These are phyloP conservation scores for Halenospora varia DNA, from an alignment of 495 filamentous ascomycete genomes.

Conservation along the genomic window DNA sequence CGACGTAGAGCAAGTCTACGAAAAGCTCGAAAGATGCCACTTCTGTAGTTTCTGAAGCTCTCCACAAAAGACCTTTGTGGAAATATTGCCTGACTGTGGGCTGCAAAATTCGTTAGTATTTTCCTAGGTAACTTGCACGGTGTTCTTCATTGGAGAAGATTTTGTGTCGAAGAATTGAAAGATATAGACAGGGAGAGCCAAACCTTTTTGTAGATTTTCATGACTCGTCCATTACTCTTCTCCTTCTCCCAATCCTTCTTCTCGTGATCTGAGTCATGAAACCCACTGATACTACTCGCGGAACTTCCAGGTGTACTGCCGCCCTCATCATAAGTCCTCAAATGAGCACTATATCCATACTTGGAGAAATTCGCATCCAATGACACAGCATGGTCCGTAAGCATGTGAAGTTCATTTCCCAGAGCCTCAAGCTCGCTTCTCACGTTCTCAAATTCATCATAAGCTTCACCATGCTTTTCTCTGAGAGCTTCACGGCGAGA, in stretches of 20 bases:
- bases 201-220: slow-evolving; percentile 47
- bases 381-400: slow-evolving; percentile 45
- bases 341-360: slow-evolving; percentile 53
- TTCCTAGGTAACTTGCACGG: no score
- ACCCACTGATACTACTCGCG: slow-evolving; percentile 26
- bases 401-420: slow-evolving; percentile 43
- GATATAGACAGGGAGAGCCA: no score
- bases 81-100: slow-evolving; percentile 58
- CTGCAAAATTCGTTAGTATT: slow-evolving; percentile 19
- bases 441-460: slow-evolving; percentile 49
- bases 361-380: slow-evolving; percentile 54
- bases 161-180: no score
- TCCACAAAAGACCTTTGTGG: slow-evolving; percentile 57
- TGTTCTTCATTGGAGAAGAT: no score
- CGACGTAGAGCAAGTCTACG: slow-evolving; percentile 38
- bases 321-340: slow-evolving; percentile 36
- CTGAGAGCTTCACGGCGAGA: slow-evolving; percentile 36
- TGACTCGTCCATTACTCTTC: slow-evolving; percentile 34
- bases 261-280: slow-evolving; percentile 28
- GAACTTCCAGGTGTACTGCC: slow-evolving; percentile 7
- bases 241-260: slow-evolving; percentile 41
- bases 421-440: slow-evolving; percentile 43
- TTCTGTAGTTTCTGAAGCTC: slow-evolving; percentile 44
- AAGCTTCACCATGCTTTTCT: slow-evolving; percentile 37
- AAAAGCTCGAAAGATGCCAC: slow-evolving; percentile 58